Conservation (phyloP, 805 yeast species). For the Barnettozyma vustinii region DNA sequence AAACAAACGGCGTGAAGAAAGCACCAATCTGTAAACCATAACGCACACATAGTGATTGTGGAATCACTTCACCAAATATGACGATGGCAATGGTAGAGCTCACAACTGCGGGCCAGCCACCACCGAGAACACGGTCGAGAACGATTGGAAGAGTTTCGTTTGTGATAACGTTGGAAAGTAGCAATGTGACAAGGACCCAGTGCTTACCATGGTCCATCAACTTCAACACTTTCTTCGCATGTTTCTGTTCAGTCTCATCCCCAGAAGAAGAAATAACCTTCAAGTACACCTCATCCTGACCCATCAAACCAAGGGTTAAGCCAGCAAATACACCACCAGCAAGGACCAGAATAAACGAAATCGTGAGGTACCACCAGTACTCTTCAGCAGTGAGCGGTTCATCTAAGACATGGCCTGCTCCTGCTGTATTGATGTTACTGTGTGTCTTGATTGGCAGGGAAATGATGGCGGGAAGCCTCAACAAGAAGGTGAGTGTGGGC, state of each 20-base stretch:
- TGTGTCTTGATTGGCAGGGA: constrained; percentile 1
- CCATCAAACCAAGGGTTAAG: constrained; percentile 92
- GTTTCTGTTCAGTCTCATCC: constrained; percentile 55
- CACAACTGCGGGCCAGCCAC: constrained; percentile 96
- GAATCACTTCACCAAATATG: constrained; percentile 93
- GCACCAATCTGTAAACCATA: constrained; percentile 92
- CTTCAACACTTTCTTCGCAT: constrained; percentile 66
- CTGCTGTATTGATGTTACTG: not conserved
- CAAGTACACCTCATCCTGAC: constrained; percentile 92
- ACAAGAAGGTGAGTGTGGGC: constrained; percentile 4
- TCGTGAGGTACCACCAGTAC: constrained; percentile 25
- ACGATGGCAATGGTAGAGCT: constrained; percentile 91
- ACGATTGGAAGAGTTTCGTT: constrained; percentile 94
- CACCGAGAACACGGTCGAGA: constrained; percentile 87
- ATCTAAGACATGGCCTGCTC: not conserved
- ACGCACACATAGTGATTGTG: constrained; percentile 89
- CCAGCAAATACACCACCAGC: constrained; percentile 93
- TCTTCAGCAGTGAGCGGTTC: constrained; percentile 17
- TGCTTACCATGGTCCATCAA: constrained; percentile 84
- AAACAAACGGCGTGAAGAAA: constrained; percentile 82
- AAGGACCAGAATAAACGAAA: constrained; percentile 58
- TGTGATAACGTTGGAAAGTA: constrained; percentile 83
- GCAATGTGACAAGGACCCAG: constrained; percentile 89
- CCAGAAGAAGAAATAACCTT: constrained; percentile 91
- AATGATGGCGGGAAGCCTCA: constrained; percentile 4